A percentile compares a stretch with the other conserved stretches of the same genome.
These are phyloP conservation scores for Termitomyces sp. DNA, from an alignment of 768 basidiomycete genomes.

Conservation along the genomic window DNA sequence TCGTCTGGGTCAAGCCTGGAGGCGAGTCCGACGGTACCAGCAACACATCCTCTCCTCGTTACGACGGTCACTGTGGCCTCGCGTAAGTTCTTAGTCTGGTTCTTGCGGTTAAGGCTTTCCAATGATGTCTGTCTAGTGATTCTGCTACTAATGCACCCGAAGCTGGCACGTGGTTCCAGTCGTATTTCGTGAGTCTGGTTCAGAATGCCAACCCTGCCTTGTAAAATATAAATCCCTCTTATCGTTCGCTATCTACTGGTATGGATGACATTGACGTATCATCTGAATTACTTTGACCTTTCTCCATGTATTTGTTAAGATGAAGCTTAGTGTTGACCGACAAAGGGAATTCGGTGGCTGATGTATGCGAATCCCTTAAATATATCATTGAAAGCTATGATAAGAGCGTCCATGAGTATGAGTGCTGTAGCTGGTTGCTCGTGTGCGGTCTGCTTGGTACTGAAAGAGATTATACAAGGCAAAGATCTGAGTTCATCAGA, in stretches of 20 bases:
- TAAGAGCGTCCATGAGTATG: no score
- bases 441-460: no score
- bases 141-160: constrained; percentile 52
- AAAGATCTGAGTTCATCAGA: no score
- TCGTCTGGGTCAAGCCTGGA: constrained; percentile 67
- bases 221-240: constrained; percentile 20
- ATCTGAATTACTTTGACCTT: neutral
- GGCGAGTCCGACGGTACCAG: constrained; percentile 62
- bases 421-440: no score
- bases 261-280: neutral
- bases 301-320: neutral
- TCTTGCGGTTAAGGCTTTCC: neutral
- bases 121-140: constrained; percentile 29
- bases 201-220: constrained; percentile 47
- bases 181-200: constrained; percentile 53
- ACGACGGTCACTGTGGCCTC: constrained; percentile 43
- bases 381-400: no score
- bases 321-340: neutral
- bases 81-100: constrained; percentile 28
- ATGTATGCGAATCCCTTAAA: no score
- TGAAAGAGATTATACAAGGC: no score
- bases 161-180: constrained; percentile 66
- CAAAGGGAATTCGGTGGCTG: neutral
- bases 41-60: constrained; percentile 47
- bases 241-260: neutral